phyloP scores from a whole-genome alignment of 2,329 filamentous ascomycete species.

The Colletotrichum sp. region DNA sequence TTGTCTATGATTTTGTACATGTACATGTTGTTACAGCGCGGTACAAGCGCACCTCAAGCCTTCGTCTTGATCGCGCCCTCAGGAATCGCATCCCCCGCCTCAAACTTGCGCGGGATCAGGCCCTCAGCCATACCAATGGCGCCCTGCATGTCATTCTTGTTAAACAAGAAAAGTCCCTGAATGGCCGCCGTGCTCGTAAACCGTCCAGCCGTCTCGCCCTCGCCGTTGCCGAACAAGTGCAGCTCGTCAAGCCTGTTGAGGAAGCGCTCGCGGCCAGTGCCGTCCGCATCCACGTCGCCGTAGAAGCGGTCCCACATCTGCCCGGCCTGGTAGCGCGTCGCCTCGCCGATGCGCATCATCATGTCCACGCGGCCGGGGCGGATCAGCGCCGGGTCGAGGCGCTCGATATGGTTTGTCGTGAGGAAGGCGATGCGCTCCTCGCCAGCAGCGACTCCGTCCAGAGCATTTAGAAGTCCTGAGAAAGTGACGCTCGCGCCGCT shows the following conservation, averaged over 20 bases:
- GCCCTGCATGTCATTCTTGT: slow-evolving; percentile 89
- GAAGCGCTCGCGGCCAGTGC: slow-evolving; percentile 70
- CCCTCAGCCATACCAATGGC: slow-evolving; percentile 81
- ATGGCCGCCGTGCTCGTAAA: slow-evolving; percentile 87
- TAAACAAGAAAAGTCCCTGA: slow-evolving; percentile 93
- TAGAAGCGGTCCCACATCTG: slow-evolving; percentile 97
- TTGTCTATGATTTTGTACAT: neutral
- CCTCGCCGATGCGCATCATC: slow-evolving; percentile 88
- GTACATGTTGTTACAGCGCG: slow-evolving; percentile 10
- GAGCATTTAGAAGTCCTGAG: slow-evolving; percentile 83
- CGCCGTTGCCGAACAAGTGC: slow-evolving; percentile 68
- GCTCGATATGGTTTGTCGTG: slow-evolving; percentile 93
- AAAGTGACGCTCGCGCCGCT: slow-evolving; percentile 90
- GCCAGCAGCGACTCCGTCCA: slow-evolving; percentile 92
- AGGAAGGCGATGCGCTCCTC: slow-evolving; percentile 94
- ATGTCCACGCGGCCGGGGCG: slow-evolving; percentile 93
- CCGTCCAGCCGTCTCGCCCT: slow-evolving; percentile 51
- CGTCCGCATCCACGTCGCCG: slow-evolving; percentile 74
- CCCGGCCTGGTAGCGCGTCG: slow-evolving; percentile 81
- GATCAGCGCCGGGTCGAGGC: slow-evolving; percentile 87
- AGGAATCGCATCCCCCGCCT: slow-evolving; percentile 45
- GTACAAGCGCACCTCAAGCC: slow-evolving; percentile 28
- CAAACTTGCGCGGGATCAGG: slow-evolving; percentile 63
- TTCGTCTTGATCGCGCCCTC: slow-evolving; percentile 47
- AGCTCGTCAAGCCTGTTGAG: slow-evolving; percentile 71